Conservation (phyloP, 163 green algal genomes). For the Chlamydomonas reinhardtii region DNA sequence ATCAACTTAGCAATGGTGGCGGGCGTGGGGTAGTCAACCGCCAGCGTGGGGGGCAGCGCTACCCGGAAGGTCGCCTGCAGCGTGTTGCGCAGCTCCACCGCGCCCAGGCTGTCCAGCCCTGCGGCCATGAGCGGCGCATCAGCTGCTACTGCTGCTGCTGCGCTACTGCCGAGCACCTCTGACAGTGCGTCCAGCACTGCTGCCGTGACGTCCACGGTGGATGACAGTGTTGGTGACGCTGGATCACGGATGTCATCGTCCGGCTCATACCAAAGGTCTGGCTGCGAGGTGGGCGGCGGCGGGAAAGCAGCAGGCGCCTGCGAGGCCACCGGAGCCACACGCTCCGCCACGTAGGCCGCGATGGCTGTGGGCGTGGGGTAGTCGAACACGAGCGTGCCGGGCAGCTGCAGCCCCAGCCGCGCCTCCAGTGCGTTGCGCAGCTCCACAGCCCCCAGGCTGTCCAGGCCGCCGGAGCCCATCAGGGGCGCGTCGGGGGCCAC, state of each 20-base stretch:
- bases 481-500: slow-evolving; percentile 74
- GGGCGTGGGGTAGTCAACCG: slow-evolving; percentile 87
- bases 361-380: slow-evolving; percentile 81
- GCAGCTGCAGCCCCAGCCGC: slow-evolving; percentile 55
- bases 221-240: not conserved
- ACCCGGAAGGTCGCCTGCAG: slow-evolving; percentile 58
- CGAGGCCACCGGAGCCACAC: not conserved
- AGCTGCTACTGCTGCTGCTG: not conserved
- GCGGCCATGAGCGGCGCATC: slow-evolving; percentile 81
- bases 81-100: slow-evolving; percentile 77
- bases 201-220: not conserved
- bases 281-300: too few relatives aligned
- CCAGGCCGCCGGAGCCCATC: slow-evolving; percentile 81
- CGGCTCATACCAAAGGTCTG: too few relatives aligned
- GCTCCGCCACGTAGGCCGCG: not conserved
- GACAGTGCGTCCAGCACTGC: slow-evolving; percentile 2
- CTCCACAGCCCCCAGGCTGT: slow-evolving; percentile 87
- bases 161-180: not conserved
- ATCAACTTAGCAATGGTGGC: slow-evolving; percentile 65
- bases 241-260: too few relatives aligned
- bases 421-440: slow-evolving; percentile 71
- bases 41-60: slow-evolving; percentile 74
- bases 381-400: slow-evolving; percentile 90
- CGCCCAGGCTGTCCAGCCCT: slow-evolving; percentile 55
- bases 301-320: not conserved